These are phyloP conservation scores for Parachlorella kessleri DNA, from an alignment of 139 green algal genomes.

Conservation along the genomic window DNA sequence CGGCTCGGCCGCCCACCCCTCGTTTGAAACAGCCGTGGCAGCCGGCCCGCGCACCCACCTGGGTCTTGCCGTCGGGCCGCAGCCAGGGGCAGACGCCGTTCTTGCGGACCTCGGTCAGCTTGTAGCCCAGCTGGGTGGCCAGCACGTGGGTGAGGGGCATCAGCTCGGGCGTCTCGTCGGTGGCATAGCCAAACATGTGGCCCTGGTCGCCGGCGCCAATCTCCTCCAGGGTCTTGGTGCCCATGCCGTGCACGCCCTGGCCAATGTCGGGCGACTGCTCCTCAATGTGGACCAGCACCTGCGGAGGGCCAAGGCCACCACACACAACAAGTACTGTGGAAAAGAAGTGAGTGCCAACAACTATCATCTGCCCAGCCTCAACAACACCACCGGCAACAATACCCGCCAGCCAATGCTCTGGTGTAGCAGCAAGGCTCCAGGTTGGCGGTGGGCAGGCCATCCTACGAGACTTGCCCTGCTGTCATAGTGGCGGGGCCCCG, in stretches of 20 bases:
- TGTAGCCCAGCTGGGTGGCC: conserved; percentile 91
- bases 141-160: conserved; percentile 99
- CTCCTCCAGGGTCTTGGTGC: conserved; percentile 98
- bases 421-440: too few relatives aligned
- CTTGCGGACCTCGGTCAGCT: conserved; percentile 91
- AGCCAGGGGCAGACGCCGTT: conserved; percentile 93
- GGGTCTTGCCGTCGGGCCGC: conserved; percentile 98
- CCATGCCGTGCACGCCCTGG: conserved; percentile 98
- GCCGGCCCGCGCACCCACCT: too few relatives aligned
- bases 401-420: too few relatives aligned
- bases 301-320: neutral
- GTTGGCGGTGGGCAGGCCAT: too few relatives aligned
- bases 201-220: conserved; percentile 99
- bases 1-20: too few relatives aligned
- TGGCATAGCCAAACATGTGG: conserved; percentile 99
- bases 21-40: too few relatives aligned
- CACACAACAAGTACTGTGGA: neutral
- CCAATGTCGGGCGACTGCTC: conserved; percentile 99
- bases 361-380: too few relatives aligned
- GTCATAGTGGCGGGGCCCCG: too few relatives aligned
- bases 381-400: too few relatives aligned
- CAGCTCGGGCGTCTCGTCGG: conserved; percentile 97
- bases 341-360: too few relatives aligned
- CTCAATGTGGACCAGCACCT: conserved; percentile 96
- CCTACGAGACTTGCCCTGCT: too few relatives aligned